A percentile compares a stretch with the other conserved stretches of the same genome.
Conservation (phyloP, 2,329 filamentous ascomycete species). For the Fusarium cicatricum region DNA sequence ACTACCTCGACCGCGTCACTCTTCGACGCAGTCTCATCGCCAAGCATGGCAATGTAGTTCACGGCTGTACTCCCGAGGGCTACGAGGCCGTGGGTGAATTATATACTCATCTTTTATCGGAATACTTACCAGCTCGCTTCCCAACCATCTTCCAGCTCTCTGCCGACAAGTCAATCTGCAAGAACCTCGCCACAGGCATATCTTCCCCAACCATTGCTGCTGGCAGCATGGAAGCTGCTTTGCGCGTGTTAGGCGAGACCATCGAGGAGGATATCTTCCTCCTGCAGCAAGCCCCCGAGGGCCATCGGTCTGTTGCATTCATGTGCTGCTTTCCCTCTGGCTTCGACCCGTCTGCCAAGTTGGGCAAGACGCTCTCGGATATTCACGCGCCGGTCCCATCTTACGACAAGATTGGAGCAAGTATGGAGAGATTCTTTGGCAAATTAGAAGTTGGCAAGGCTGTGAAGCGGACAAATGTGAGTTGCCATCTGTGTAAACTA, state of each 20-base stretch:
- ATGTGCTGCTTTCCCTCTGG: slow-evolving; percentile 62
- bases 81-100: slow-evolving; percentile 54
- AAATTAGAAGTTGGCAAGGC: slow-evolving; percentile 56
- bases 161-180: slow-evolving; percentile 41
- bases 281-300: slow-evolving; percentile 50
- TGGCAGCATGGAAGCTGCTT: slow-evolving; percentile 43
- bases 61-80: slow-evolving; percentile 52
- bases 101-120: slow-evolving; percentile 56
- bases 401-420: slow-evolving; percentile 61
- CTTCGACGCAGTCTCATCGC: slow-evolving; percentile 49
- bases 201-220: slow-evolving; percentile 41
- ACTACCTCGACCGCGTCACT: slow-evolving; percentile 55
- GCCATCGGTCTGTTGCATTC: slow-evolving; percentile 57
- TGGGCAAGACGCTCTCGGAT: slow-evolving; percentile 55
- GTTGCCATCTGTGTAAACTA: background rate
- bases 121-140: slow-evolving; percentile 57
- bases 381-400: slow-evolving; percentile 56
- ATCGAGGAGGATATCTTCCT: slow-evolving; percentile 65
- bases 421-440: slow-evolving; percentile 62
- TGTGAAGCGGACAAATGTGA: slow-evolving; percentile 58
- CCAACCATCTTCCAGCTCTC: slow-evolving; percentile 55
- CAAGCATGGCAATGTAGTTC: slow-evolving; percentile 49
- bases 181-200: slow-evolving; percentile 51
- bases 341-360: slow-evolving; percentile 60
- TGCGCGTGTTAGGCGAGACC: slow-evolving; percentile 56